A percentile compares a stretch with the other conserved stretches of the same genome.
phyloP scores from a whole-genome alignment of 306 rosid species.

The Glycyrrhiza uralensis region DNA sequence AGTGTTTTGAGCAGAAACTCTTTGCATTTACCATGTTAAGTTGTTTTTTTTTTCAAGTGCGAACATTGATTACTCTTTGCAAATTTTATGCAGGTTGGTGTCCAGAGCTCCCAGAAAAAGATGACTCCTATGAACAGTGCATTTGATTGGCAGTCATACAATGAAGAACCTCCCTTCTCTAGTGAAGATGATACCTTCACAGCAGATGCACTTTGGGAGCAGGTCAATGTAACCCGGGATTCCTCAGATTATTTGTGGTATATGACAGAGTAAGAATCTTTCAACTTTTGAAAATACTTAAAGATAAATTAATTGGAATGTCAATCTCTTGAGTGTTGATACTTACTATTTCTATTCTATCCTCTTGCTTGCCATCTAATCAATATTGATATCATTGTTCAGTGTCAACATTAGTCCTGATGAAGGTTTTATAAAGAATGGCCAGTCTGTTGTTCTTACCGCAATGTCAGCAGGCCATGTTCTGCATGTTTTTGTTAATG shows the following conservation, averaged over 20 bases:
- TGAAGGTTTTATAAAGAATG: slow-evolving; percentile 58
- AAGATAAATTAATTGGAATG: background rate
- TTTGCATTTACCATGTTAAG: background rate
- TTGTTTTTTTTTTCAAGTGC: background rate
- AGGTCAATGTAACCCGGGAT: slow-evolving; percentile 66
- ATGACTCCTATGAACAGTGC: slow-evolving; percentile 39
- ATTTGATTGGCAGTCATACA: slow-evolving; percentile 57
- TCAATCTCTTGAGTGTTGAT: slow-evolving; percentile 18
- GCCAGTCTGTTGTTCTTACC: slow-evolving; percentile 52
- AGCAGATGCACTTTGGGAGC: slow-evolving; percentile 65
- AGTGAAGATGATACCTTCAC: slow-evolving; percentile 38
- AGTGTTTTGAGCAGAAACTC: background rate
- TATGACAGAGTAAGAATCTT: slow-evolving; percentile 64
- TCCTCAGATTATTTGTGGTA: slow-evolving; percentile 83
- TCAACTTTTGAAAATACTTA: slow-evolving; percentile 4
- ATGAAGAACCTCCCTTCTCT: slow-evolving; percentile 56
- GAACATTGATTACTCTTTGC: background rate
- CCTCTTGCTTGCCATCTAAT: too few species aligned
- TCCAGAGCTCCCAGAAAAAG: slow-evolving; percentile 31
- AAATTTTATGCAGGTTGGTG: slow-evolving; percentile 54
- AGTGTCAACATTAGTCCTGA: slow-evolving; percentile 62
- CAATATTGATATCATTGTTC: slow-evolving; percentile 8
- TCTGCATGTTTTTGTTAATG: slow-evolving; percentile 75
- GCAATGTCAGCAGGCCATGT: slow-evolving; percentile 77
- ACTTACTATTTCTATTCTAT: too few species aligned